A percentile compares a stretch with the other conserved stretches of the same genome.
Conservation (phyloP, 257 asterid species). For the Leptodermis oblonga region DNA sequence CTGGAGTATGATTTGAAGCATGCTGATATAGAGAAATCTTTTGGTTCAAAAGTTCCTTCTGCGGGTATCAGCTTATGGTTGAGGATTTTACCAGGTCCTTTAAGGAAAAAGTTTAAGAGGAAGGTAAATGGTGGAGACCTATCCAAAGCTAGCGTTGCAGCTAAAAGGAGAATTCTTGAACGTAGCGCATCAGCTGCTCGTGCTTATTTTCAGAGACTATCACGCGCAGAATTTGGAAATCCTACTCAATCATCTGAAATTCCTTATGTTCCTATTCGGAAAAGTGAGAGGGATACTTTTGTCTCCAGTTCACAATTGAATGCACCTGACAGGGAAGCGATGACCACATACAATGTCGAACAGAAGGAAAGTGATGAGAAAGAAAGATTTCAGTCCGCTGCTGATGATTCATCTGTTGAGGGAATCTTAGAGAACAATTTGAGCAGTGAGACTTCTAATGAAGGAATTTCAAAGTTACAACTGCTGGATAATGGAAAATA, state of each 20-base stretch:
- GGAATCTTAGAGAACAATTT: slow-evolving; percentile 28
- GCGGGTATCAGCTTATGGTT: slow-evolving; percentile 59
- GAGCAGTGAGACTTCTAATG: slow-evolving; percentile 27
- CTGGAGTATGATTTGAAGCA: slow-evolving; percentile 92
- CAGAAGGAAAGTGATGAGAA: slow-evolving; percentile 25
- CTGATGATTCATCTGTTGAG: slow-evolving; percentile 27
- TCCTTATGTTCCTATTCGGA: slow-evolving; percentile 25
- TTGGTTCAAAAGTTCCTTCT: slow-evolving; percentile 64
- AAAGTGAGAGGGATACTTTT: slow-evolving; percentile 23
- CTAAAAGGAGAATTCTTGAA: slow-evolving; percentile 78
- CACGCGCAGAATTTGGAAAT: slow-evolving; percentile 33
- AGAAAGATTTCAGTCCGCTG: slow-evolving; percentile 30
- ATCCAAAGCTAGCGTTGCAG: slow-evolving; percentile 43
- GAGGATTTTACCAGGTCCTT: slow-evolving; percentile 51
- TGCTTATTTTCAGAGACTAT: slow-evolving; percentile 44
- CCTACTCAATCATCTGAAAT: slow-evolving; percentile 31
- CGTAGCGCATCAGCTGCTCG: slow-evolving; percentile 83
- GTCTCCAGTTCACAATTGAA: slow-evolving; percentile 24
- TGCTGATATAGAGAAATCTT: slow-evolving; percentile 93
- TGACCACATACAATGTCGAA: slow-evolving; percentile 19
- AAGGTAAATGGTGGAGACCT: slow-evolving; percentile 62
- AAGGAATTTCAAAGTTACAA: slow-evolving; percentile 32
- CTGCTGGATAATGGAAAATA: slow-evolving; percentile 17
- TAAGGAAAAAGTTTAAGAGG: slow-evolving; percentile 59
- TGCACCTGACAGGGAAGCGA: slow-evolving; percentile 30